Percentiles rank a stretch among this genome's conserved stretches.
Conservation (phyloP, 2,329 filamentous ascomycete genomes). For the Trichophyton mentagrophytes region DNA sequence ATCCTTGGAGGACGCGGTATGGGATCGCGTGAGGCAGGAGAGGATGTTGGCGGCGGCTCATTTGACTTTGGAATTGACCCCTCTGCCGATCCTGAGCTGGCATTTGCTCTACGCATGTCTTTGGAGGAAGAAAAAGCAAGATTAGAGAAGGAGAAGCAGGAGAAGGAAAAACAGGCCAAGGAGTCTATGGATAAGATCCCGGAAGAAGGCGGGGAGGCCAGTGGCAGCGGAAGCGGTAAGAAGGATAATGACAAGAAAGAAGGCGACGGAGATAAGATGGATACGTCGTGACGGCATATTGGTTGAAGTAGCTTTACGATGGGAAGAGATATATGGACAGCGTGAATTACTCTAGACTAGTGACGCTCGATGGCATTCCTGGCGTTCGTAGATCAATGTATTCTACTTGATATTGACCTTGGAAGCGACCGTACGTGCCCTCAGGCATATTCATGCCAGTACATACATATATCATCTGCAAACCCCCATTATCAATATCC, state of each 20-base stretch:
- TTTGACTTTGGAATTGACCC: slow-evolving; percentile 89
- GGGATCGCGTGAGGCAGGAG: slow-evolving; percentile 37
- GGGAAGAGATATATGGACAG: neutral
- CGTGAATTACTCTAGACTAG: neutral
- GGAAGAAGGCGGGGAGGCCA: slow-evolving; percentile 58
- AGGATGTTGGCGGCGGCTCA: slow-evolving; percentile 42
- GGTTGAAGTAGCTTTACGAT: neutral
- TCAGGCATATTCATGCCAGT: neutral
- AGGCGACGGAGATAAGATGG: slow-evolving; percentile 68
- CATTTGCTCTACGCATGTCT: slow-evolving; percentile 88
- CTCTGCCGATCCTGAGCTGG: slow-evolving; percentile 81
- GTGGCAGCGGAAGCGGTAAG: slow-evolving; percentile 45
- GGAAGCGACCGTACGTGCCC: neutral
- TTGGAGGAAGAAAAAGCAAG: slow-evolving; percentile 96
- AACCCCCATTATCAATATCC: too few relatives aligned
- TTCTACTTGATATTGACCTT: neutral
- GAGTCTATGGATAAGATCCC: slow-evolving; percentile 68
- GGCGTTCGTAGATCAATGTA: slow-evolving; percentile 1
- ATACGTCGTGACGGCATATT: slow-evolving; percentile 53
- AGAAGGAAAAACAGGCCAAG: slow-evolving; percentile 61
- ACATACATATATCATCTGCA: neutral
- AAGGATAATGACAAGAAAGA: slow-evolving; percentile 37
- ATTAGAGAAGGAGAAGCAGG: slow-evolving; percentile 70
- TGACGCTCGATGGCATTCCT: slow-evolving; percentile 1
- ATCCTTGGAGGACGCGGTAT: slow-evolving; percentile 73